Evolutionary conservation across 345 rosid species (phyloP).

Genomic region (Moricandia arvensis): DNA sequence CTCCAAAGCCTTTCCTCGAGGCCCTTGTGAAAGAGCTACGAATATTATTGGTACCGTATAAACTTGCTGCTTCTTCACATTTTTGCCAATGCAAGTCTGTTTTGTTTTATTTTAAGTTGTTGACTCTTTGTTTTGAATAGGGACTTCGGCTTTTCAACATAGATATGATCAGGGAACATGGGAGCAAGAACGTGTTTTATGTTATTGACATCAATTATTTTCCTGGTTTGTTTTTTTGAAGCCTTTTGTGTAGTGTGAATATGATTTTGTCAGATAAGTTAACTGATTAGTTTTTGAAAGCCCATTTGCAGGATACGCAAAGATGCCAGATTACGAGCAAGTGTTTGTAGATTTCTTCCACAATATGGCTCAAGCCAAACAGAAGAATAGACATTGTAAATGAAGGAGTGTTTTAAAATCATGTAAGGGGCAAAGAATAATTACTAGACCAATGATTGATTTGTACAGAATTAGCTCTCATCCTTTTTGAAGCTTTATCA

Average conservation of each 20-base stretch:
- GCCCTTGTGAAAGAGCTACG: constrained; percentile 79
- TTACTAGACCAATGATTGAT: constrained; percentile 27
- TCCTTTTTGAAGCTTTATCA: constrained; percentile 16
- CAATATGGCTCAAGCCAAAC: constrained; percentile 44
- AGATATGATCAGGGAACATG: constrained; percentile 87
- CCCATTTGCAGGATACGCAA: constrained; percentile 71
- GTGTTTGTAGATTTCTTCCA: constrained; percentile 80
- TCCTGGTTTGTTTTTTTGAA: constrained; percentile 51
- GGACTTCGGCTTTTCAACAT: constrained; percentile 83
- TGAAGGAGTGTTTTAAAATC: constrained; percentile 20
- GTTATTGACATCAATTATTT: constrained; percentile 96
- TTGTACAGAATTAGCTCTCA: constrained; percentile 30
- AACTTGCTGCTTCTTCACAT: background rate
- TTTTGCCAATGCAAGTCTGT: background rate
- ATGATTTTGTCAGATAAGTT: background rate
- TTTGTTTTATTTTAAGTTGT: constrained; percentile 30
- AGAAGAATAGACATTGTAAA: constrained; percentile 40
- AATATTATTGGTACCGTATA: constrained; percentile 57
- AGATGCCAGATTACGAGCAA: constrained; percentile 84
- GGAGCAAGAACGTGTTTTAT: constrained; percentile 63
- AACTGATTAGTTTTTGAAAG: background rate
- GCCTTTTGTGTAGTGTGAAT: background rate
- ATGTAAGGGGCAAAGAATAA: constrained; percentile 8
- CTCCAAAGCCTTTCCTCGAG: constrained; percentile 81
- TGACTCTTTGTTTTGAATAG: constrained; percentile 14